Conservation (phyloP, 2,329 filamentous ascomycete species). For the Aspergillus novofumigatus region DNA sequence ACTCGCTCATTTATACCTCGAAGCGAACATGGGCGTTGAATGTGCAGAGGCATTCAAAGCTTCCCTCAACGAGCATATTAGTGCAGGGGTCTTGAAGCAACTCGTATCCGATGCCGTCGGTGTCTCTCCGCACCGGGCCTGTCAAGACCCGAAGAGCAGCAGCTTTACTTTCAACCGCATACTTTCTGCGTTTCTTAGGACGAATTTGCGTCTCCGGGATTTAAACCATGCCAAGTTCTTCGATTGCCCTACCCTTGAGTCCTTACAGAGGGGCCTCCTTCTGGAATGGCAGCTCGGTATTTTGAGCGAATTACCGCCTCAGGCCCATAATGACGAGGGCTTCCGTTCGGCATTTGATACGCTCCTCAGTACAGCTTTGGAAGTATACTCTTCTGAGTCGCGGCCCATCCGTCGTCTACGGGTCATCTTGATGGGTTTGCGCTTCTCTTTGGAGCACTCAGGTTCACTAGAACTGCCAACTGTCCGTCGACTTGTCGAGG, state of each 20-base stretch:
- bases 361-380: conserved; percentile 30
- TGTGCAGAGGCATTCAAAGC: conserved; percentile 36
- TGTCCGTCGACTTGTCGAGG: conserved; percentile 23
- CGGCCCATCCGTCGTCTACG: conserved; percentile 38
- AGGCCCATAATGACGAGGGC: conserved; percentile 23
- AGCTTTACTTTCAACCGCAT: conserved; percentile 37
- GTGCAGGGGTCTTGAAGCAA: conserved; percentile 32
- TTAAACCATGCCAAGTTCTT: conserved; percentile 24
- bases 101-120: conserved; percentile 23
- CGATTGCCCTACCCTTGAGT: conserved; percentile 27
- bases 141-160: conserved; percentile 32
- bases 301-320: conserved; percentile 27
- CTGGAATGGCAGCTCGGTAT: conserved; percentile 38
- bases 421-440: conserved; percentile 32
- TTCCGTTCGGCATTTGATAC: conserved; percentile 25
- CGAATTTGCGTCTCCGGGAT: conserved; percentile 30
- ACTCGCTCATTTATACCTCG: conserved; percentile 39
- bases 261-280: conserved; percentile 25
- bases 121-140: conserved; percentile 23
- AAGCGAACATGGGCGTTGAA: conserved; percentile 31
- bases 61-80: conserved; percentile 40
- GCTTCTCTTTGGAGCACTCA: conserved; percentile 32
- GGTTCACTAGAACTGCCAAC: conserved; percentile 23
- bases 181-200: conserved; percentile 32
- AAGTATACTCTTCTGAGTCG: conserved; percentile 25